Percentiles rank a stretch among this genome's conserved stretches.
Evolutionary conservation across 768 basidiomycete genomes (phyloP).

Genomic region (Antrodiella citrinella): DNA sequence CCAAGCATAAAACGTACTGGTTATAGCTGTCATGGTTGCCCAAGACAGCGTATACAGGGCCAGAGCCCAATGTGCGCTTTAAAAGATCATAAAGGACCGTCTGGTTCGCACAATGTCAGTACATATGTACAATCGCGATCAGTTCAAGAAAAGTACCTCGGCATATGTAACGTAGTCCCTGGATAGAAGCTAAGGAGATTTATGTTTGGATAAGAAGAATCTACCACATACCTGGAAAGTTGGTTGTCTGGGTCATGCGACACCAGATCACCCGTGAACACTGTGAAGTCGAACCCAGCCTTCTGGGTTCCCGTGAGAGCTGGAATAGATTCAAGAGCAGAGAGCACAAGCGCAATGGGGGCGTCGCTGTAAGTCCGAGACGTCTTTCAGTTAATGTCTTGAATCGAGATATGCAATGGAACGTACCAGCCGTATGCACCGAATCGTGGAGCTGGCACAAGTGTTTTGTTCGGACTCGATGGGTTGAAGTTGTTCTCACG

Average conservation of each 20-base stretch:
- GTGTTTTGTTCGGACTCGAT: slow-evolving; percentile 38
- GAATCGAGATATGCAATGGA: neutral
- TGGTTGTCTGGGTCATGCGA: slow-evolving; percentile 65
- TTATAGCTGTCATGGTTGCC: slow-evolving; percentile 77
- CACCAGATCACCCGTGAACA: slow-evolving; percentile 71
- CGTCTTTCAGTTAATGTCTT: neutral
- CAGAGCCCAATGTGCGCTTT: slow-evolving; percentile 49
- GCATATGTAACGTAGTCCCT: slow-evolving; percentile 55
- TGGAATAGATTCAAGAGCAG: slow-evolving; percentile 63
- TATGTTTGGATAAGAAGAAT: neutral
- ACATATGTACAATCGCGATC: neutral
- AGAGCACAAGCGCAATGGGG: slow-evolving; percentile 49
- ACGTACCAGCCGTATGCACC: slow-evolving; percentile 53
- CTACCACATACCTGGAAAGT: slow-evolving; percentile 41
- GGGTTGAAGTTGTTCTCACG: slow-evolving; percentile 43
- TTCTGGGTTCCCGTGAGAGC: slow-evolving; percentile 50
- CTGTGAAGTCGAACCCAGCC: slow-evolving; percentile 53
- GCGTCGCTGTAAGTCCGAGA: slow-evolving; percentile 43
- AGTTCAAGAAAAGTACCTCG: slow-evolving; percentile 36
- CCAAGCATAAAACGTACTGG: slow-evolving; percentile 31
- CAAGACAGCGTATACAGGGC: slow-evolving; percentile 68
- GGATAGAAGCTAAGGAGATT: neutral
- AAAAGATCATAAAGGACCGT: slow-evolving; percentile 60
- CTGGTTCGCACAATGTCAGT: slow-evolving; percentile 25
- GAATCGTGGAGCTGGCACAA: slow-evolving; percentile 59